These are phyloP conservation scores for Coemansia sp. DNA, from an alignment of 192 early-diverging fungal genomes.

Conservation along the genomic window DNA sequence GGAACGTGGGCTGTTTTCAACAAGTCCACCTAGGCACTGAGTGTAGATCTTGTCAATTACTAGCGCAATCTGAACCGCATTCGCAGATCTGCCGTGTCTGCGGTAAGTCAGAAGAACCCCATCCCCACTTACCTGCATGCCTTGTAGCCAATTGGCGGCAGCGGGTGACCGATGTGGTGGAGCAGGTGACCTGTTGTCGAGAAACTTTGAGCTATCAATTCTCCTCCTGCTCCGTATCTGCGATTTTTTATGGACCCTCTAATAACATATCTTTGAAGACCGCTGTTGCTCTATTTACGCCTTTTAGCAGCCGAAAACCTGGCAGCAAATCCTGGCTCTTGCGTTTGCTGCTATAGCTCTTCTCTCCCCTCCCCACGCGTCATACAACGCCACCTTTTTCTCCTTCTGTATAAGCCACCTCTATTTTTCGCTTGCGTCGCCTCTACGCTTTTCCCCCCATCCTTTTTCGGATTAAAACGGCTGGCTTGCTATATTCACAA, in stretches of 20 bases:
- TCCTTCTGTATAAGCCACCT: not conserved
- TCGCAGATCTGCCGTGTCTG: not conserved
- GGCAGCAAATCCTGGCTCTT: not conserved
- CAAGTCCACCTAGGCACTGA: too few relatives aligned
- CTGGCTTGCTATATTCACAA: not conserved
- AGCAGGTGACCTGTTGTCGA: not conserved
- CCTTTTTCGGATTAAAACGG: not conserved
- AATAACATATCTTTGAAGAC: not conserved
- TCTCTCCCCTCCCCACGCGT: not conserved
- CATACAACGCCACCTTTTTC: not conserved
- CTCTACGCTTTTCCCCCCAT: not conserved
- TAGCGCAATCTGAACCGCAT: too few relatives aligned
- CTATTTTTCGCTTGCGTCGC: not conserved
- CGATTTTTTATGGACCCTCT: not conserved
- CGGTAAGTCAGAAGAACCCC: not conserved
- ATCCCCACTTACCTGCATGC: not conserved
- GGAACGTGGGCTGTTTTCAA: too few relatives aligned
- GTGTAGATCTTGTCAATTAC: too few relatives aligned
- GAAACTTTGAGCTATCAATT: not conserved
- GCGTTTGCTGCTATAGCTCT: not conserved
- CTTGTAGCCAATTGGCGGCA: not conserved
- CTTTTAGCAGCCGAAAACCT: not conserved
- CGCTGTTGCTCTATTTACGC: not conserved
- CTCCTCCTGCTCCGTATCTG: not conserved
- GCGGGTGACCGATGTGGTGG: not conserved